A percentile compares a stretch with the other conserved stretches of the same genome.
These are phyloP conservation scores for Pyrus betulifolia DNA, from an alignment of 306 rosid species.

Conservation along the genomic window DNA sequence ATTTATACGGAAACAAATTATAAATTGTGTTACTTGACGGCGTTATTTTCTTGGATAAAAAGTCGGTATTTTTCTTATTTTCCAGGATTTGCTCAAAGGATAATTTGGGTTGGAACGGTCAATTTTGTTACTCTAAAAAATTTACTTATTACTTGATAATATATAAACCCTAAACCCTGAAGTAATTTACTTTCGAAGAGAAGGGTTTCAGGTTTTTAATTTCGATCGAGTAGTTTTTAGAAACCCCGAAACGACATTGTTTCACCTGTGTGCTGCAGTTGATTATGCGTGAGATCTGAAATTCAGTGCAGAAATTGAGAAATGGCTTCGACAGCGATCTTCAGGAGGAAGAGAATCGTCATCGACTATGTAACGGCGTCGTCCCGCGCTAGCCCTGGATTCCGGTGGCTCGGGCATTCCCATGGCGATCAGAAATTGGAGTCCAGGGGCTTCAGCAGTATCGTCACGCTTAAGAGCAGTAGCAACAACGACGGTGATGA, in stretches of 20 bases:
- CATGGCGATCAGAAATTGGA: constrained; percentile 12
- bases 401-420: constrained; percentile 24
- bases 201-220: neutral
- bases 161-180: constrained; percentile 1
- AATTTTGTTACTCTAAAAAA: neutral
- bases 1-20: no score
- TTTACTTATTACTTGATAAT: neutral
- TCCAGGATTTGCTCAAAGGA: neutral
- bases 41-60: neutral
- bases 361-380: constrained; percentile 24
- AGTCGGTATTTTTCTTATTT: neutral
- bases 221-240: neutral
- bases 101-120: neutral
- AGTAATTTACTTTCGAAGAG: neutral
- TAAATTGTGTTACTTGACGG: neutral
- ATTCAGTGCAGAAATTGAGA: neutral
- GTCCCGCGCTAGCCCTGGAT: constrained; percentile 22
- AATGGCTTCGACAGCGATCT: constrained; percentile 63
- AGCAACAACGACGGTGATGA: neutral
- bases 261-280: neutral
- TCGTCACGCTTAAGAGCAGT: constrained; percentile 1
- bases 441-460: constrained; percentile 14
- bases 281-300: constrained; percentile 7
- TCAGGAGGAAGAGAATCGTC: constrained; percentile 41
- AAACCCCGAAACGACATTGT: neutral